phyloP scores from a whole-genome alignment of 805 yeast genomes.

The Saturnispora sanitii region DNA sequence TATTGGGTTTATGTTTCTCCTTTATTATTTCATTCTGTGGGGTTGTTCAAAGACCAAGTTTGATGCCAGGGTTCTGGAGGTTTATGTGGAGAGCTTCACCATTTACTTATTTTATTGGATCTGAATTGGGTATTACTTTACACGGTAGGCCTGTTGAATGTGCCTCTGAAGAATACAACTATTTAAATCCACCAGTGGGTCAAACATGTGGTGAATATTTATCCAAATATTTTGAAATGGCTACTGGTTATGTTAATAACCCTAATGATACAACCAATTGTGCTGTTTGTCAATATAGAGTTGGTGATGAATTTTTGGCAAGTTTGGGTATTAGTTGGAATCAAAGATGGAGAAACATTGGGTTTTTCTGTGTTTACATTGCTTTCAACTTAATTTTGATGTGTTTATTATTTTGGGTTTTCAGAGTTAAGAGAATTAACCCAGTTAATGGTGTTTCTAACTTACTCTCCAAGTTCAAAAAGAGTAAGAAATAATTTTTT shows the following conservation, averaged over 20 bases:
- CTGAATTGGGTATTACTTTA: slow-evolving; percentile 37
- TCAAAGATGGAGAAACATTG: slow-evolving; percentile 59
- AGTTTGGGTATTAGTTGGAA: slow-evolving; percentile 34
- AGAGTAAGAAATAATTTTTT: not conserved
- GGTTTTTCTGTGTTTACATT: slow-evolving; percentile 49
- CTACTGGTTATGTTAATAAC: slow-evolving; percentile 49
- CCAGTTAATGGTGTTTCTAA: slow-evolving; percentile 3
- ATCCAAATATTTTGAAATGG: slow-evolving; percentile 26
- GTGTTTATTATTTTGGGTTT: slow-evolving; percentile 14
- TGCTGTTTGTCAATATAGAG: slow-evolving; percentile 37
- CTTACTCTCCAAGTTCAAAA: not conserved
- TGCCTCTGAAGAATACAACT: slow-evolving; percentile 36
- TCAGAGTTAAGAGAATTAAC: slow-evolving; percentile 14
- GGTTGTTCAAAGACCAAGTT: slow-evolving; percentile 45
- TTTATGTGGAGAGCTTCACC: slow-evolving; percentile 66
- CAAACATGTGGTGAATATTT: slow-evolving; percentile 54
- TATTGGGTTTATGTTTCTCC: slow-evolving; percentile 45
- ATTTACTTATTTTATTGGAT: slow-evolving; percentile 58
- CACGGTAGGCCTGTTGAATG: slow-evolving; percentile 47
- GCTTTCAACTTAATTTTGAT: slow-evolving; percentile 32
- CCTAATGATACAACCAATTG: slow-evolving; percentile 42
- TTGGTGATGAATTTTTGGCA: slow-evolving; percentile 38
- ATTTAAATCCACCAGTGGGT: slow-evolving; percentile 48
- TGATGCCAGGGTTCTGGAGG: slow-evolving; percentile 52
- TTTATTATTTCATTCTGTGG: slow-evolving; percentile 61